Evolutionary conservation across 305 asterid species (phyloP).

Genomic region (Fraxinus paxiana): DNA sequence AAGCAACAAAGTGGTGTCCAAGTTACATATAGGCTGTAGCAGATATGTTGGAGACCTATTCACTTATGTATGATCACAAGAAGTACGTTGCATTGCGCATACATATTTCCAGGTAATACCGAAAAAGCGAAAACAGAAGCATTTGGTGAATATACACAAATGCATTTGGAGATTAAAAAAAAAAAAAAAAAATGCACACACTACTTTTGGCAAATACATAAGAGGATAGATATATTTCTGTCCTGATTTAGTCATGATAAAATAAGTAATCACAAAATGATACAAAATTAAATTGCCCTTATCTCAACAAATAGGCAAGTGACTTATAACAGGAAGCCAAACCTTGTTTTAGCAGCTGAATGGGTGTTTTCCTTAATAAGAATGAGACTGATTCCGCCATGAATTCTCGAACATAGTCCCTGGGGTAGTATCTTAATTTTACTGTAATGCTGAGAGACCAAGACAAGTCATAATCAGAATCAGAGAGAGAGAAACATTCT

Average conservation of each 20-base stretch:
- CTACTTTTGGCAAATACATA: not conserved
- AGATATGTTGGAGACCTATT: not conserved
- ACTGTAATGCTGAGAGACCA: slow-evolving; percentile 46
- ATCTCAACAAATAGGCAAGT: slow-evolving; percentile 9
- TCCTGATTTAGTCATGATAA: not conserved
- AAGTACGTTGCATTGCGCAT: not conserved
- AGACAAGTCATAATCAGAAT: not conserved
- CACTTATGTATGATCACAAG: not conserved
- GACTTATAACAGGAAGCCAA: slow-evolving; percentile 9
- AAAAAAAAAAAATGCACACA: not conserved
- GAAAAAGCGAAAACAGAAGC: not conserved
- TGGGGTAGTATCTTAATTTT: slow-evolving; percentile 68
- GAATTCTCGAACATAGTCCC: slow-evolving; percentile 69
- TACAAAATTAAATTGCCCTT: not conserved
- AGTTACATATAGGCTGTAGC: not conserved
- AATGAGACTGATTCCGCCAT: slow-evolving; percentile 84
- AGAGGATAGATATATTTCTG: not conserved
- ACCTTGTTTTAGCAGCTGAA: slow-evolving; percentile 66
- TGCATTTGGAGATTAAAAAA: not conserved
- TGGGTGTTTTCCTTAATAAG: slow-evolving; percentile 65
- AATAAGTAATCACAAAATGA: not conserved
- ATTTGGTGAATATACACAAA: not conserved
- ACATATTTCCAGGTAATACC: not conserved
- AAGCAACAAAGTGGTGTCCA: not conserved
- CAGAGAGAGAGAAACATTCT: not conserved